These are phyloP conservation scores for Radiomyces spectabilis DNA, from an alignment of 192 early-diverging fungal genomes.

Conservation along the genomic window DNA sequence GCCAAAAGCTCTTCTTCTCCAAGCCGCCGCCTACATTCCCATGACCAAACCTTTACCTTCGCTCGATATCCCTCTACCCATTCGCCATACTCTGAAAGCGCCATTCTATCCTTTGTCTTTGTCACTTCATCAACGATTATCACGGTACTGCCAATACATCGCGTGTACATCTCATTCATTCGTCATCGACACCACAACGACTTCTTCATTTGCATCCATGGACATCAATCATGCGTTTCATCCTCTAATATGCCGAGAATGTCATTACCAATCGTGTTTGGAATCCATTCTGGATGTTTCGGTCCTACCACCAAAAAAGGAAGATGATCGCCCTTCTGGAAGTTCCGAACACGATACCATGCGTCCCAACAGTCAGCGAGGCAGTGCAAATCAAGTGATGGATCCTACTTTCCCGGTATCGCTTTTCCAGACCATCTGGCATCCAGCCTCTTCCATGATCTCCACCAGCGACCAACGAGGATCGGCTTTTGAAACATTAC, in stretches of 20 bases:
- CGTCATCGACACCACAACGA: conserved; percentile 1
- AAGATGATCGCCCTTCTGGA: no score
- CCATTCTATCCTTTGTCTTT: not conserved
- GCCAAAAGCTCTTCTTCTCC: conserved; percentile 17
- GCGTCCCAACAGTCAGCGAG: no score
- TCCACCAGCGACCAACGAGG: no score
- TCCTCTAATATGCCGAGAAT: not conserved
- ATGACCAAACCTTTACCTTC: conserved; percentile 9
- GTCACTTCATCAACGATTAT: not conserved
- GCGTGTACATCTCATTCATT: conserved; percentile 5
- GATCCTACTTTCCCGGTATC: not conserved
- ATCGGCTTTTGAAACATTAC: no score
- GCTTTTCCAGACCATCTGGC: not conserved
- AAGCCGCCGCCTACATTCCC: conserved; percentile 17
- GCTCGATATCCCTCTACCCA: not conserved
- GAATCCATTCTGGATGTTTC: no score
- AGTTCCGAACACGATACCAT: no score
- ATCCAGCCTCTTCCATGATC: no score
- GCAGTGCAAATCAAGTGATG: not conserved
- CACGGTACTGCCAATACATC: conserved; percentile 4
- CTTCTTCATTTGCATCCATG: no score
- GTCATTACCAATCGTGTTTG: no score
- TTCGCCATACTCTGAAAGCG: not conserved
- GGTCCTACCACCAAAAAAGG: no score
- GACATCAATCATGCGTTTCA: not conserved